Conservation (phyloP, 2,329 filamentous ascomycete species). For the Dactylonectria estremocensis region DNA sequence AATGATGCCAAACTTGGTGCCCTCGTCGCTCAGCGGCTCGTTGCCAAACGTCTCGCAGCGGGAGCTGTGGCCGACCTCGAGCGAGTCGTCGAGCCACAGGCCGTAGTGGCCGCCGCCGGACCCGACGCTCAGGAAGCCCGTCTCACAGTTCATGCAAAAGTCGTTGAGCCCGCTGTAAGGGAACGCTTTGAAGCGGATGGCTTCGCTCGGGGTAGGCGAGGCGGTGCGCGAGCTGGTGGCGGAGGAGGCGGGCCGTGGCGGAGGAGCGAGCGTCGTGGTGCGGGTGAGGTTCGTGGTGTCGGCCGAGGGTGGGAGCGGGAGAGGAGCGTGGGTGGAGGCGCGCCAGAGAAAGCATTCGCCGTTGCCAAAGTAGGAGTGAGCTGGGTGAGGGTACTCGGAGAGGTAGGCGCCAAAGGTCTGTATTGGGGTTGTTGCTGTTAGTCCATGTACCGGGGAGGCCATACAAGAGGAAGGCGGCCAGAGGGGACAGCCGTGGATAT, state of each 20-base stretch:
- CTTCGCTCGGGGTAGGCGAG: constrained; percentile 72
- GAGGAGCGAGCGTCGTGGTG: constrained; percentile 55
- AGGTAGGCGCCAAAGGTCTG: constrained; percentile 94
- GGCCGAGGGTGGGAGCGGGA: constrained; percentile 66
- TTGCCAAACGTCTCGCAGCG: constrained; percentile 95
- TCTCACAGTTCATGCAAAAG: constrained; percentile 95
- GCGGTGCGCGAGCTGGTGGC: constrained; percentile 45
- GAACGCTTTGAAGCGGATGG: constrained; percentile 96
- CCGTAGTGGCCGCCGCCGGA: constrained; percentile 93
- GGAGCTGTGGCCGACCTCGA: constrained; percentile 88
- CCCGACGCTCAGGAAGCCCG: constrained; percentile 86
- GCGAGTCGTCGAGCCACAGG: constrained; percentile 89
- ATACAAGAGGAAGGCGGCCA: neutral
- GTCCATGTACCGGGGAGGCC: neutral
- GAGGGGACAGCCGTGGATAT: neutral
- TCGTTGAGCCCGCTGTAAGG: constrained; percentile 97
- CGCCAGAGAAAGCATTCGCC: constrained; percentile 90
- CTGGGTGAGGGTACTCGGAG: constrained; percentile 87
- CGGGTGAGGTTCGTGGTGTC: constrained; percentile 65
- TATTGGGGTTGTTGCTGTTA: neutral
- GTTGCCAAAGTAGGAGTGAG: constrained; percentile 91
- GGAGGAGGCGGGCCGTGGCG: constrained; percentile 44
- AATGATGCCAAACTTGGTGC: constrained; percentile 90
- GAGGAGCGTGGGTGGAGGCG: constrained; percentile 70
- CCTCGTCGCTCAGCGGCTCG: constrained; percentile 92